These are phyloP conservation scores for Sphaerostilbella broomeana DNA, from an alignment of 2,329 filamentous ascomycete species.

Conservation along the genomic window DNA sequence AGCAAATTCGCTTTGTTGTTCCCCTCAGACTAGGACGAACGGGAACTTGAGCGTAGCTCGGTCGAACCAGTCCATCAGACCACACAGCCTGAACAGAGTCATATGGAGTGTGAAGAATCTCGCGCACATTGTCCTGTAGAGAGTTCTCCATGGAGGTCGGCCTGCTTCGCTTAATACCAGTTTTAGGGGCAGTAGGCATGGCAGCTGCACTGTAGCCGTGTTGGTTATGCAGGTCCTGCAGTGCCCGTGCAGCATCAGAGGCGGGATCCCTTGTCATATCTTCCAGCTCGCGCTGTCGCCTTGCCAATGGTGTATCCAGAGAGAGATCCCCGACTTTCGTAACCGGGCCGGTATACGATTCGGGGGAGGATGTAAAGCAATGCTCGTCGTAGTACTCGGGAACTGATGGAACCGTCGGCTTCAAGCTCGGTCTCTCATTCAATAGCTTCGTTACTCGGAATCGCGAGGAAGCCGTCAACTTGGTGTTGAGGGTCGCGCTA, in stretches of 20 bases:
- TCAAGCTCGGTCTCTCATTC: conserved; percentile 48
- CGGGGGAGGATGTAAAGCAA: conserved; percentile 48
- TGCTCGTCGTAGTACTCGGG: conserved; percentile 50
- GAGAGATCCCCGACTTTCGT: conserved; percentile 46
- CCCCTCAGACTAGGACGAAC: conserved; percentile 38
- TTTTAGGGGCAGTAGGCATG: conserved; percentile 26
- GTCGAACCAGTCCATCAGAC: conserved; percentile 33
- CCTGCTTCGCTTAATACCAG: conserved; percentile 53
- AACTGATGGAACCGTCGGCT: conserved; percentile 49
- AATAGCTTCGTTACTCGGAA: conserved; percentile 54
- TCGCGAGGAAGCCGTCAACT: conserved; percentile 54
- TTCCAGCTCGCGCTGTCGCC: conserved; percentile 42
- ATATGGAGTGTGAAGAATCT: conserved; percentile 44
- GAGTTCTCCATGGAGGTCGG: conserved; percentile 51
- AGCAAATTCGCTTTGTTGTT: conserved; percentile 60
- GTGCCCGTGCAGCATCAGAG: conserved; percentile 49
- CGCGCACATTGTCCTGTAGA: conserved; percentile 62
- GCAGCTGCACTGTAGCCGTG: conserved; percentile 31
- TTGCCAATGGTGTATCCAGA: conserved; percentile 40
- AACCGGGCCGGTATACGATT: conserved; percentile 48
- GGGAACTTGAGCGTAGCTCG: conserved; percentile 31
- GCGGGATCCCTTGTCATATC: conserved; percentile 35
- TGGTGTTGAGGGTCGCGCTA: conserved; percentile 50
- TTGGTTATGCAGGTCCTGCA: conserved; percentile 56
- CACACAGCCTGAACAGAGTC: conserved; percentile 24